These are phyloP conservation scores for Cladosporium sp. DNA, from an alignment of 2,329 filamentous ascomycete genomes.

Conservation along the genomic window DNA sequence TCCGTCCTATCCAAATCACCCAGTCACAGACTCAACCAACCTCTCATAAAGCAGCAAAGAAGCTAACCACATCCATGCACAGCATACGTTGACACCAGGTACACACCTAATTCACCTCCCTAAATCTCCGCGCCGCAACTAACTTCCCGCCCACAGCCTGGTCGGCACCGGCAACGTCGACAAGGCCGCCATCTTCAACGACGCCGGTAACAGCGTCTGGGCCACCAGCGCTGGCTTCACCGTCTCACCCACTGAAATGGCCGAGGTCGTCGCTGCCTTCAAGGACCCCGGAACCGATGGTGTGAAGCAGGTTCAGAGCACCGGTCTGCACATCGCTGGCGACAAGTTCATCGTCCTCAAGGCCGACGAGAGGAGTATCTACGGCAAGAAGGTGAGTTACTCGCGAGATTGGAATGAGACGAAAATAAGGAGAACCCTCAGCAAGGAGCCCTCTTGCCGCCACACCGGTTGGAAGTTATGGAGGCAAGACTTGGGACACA, in stretches of 20 bases:
- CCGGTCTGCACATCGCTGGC: slow-evolving; percentile 71
- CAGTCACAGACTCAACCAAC: slow-evolving; percentile 12
- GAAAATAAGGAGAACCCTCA: background rate
- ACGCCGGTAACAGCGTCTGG: slow-evolving; percentile 76
- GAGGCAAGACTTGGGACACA: background rate
- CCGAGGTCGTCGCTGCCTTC: slow-evolving; percentile 48
- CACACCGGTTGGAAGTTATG: background rate
- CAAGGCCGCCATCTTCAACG: slow-evolving; percentile 79
- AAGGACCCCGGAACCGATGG: slow-evolving; percentile 51
- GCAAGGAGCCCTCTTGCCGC: background rate
- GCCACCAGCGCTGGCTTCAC: slow-evolving; percentile 66
- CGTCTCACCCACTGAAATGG: slow-evolving; percentile 61
- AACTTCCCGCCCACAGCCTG: slow-evolving; percentile 54
- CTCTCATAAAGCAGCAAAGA: background rate
- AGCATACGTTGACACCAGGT: slow-evolving; percentile 63
- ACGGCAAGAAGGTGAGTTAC: slow-evolving; percentile 72
- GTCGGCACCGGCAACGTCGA: slow-evolving; percentile 74
- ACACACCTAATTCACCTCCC: slow-evolving; percentile 24
- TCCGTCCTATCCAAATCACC: slow-evolving; percentile 4
- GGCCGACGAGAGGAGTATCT: slow-evolving; percentile 73
- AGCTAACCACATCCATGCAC: slow-evolving; percentile 16
- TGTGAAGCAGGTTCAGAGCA: slow-evolving; percentile 63
- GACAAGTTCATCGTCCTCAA: slow-evolving; percentile 74
- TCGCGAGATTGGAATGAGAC: no score
- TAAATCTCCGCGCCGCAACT: background rate